Evolutionary conservation across 352 stramenopile genomes (phyloP).

Genomic region (Phytopythium sindhum): DNA sequence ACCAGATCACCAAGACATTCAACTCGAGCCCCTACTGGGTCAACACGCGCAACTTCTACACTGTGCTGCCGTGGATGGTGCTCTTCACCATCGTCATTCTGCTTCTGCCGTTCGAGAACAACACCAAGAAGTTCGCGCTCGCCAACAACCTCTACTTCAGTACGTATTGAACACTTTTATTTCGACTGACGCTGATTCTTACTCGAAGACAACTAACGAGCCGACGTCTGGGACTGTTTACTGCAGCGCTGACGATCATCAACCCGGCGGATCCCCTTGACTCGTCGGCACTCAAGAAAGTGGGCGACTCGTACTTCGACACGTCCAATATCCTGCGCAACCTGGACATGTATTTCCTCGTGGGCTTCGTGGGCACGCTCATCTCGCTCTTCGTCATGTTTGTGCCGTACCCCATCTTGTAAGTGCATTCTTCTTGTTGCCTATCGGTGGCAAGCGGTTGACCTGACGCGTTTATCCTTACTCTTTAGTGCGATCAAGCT

Average conservation of each 20-base stretch:
- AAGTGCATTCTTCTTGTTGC: slow-evolving; percentile 14
- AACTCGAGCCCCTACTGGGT: slow-evolving; percentile 60
- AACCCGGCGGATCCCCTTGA: slow-evolving; percentile 59
- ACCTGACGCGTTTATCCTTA: not conserved
- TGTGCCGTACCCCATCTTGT: slow-evolving; percentile 78
- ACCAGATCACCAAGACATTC: slow-evolving; percentile 62
- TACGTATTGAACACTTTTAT: slow-evolving; percentile 22
- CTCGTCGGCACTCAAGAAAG: slow-evolving; percentile 39
- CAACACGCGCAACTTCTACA: slow-evolving; percentile 73
- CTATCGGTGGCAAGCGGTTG: not conserved
- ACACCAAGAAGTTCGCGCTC: slow-evolving; percentile 84
- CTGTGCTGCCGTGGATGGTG: slow-evolving; percentile 69
- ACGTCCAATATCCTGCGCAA: slow-evolving; percentile 72
- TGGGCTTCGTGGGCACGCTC: slow-evolving; percentile 64
- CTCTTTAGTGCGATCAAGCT: slow-evolving; percentile 44
- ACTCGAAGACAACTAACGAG: no score
- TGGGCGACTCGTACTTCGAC: slow-evolving; percentile 42
- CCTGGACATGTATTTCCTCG: slow-evolving; percentile 71
- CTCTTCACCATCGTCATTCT: slow-evolving; percentile 65
- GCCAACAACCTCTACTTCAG: slow-evolving; percentile 85
- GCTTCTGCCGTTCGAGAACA: slow-evolving; percentile 66
- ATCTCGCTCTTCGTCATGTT: slow-evolving; percentile 76
- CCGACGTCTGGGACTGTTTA: no score
- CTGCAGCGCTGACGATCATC: slow-evolving; percentile 66
- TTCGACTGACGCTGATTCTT: no score